Evolutionary conservation across 495 filamentous ascomycete genomes (phyloP).

Genomic region (Neurospora sp.): DNA sequence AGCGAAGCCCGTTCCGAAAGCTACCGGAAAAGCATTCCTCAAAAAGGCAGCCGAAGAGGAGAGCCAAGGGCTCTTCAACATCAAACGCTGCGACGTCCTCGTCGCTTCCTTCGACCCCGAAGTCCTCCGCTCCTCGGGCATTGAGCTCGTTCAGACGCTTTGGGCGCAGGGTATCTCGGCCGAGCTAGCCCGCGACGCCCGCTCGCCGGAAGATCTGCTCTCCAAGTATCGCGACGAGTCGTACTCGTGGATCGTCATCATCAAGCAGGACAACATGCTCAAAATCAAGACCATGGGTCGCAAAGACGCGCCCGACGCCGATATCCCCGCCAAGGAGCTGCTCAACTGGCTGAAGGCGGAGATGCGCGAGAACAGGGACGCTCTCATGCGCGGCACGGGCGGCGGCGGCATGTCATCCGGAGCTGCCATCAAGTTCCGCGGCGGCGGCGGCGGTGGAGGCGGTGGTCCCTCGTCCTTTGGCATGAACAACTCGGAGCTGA

Average conservation of each 20-base stretch:
- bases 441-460: neutral
- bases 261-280: slow-evolving; percentile 67
- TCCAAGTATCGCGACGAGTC: slow-evolving; percentile 61
- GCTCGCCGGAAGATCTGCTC: slow-evolving; percentile 66
- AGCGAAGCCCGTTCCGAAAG: slow-evolving; percentile 56
- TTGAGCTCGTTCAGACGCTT: slow-evolving; percentile 67
- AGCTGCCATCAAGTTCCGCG: slow-evolving; percentile 22
- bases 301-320: slow-evolving; percentile 63
- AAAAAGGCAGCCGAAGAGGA: slow-evolving; percentile 54
- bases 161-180: slow-evolving; percentile 80
- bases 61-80: slow-evolving; percentile 46
- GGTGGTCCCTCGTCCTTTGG: neutral
- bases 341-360: slow-evolving; percentile 74
- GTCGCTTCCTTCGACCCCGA: slow-evolving; percentile 76
- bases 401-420: slow-evolving; percentile 24
- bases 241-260: slow-evolving; percentile 77
- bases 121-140: slow-evolving; percentile 62
- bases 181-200: slow-evolving; percentile 71
- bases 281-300: slow-evolving; percentile 67
- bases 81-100: slow-evolving; percentile 74
- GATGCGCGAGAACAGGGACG: slow-evolving; percentile 50
- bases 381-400: slow-evolving; percentile 41
- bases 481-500: slow-evolving; percentile 9
- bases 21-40: slow-evolving; percentile 47
- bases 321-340: slow-evolving; percentile 65